phyloP scores from a whole-genome alignment of 2,329 filamentous ascomycete species.

The Parastagonospora nodorum region DNA sequence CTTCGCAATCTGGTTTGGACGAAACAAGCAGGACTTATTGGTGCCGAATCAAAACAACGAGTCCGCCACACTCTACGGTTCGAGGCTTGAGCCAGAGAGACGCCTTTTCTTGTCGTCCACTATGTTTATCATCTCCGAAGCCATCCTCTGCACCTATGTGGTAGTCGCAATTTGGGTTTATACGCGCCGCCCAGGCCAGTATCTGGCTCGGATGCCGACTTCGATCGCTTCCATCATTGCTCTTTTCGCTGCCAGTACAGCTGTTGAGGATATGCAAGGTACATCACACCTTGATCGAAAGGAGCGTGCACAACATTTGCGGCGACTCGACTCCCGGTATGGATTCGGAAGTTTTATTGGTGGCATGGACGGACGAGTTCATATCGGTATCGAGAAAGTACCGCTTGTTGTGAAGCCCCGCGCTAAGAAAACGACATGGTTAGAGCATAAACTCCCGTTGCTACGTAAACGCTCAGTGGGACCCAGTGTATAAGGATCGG shows the following conservation, averaged over 20 bases:
- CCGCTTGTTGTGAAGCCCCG: conserved; percentile 44
- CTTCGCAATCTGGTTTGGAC: conserved; percentile 52
- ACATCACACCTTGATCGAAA: conserved; percentile 26
- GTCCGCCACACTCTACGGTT: too few relatives aligned
- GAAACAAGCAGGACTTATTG: conserved; percentile 51
- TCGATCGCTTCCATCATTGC: conserved; percentile 56
- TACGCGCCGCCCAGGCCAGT: conserved; percentile 44
- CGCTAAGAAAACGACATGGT: conserved; percentile 20
- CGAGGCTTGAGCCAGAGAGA: conserved; percentile 32
- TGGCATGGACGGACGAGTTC: conserved; percentile 49
- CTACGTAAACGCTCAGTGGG: conserved; percentile 12
- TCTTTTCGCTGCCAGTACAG: conserved; percentile 55
- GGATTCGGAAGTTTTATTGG: conserved; percentile 60
- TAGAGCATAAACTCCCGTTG: conserved; percentile 13
- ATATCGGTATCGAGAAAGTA: conserved; percentile 59
- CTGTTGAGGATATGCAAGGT: conserved; percentile 44
- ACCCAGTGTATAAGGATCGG: too few relatives aligned
- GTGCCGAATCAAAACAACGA: too few relatives aligned
- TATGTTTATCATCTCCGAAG: conserved; percentile 54
- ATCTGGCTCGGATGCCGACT: conserved; percentile 59
- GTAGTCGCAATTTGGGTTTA: conserved; percentile 54
- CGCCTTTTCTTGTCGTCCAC: conserved; percentile 56
- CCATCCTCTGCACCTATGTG: conserved; percentile 52
- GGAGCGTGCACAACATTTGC: conserved; percentile 19
- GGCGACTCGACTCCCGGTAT: conserved; percentile 34